phyloP scores from a whole-genome alignment of 2,329 filamentous ascomycete species.

The Aaosphaeria pasadenensis region DNA sequence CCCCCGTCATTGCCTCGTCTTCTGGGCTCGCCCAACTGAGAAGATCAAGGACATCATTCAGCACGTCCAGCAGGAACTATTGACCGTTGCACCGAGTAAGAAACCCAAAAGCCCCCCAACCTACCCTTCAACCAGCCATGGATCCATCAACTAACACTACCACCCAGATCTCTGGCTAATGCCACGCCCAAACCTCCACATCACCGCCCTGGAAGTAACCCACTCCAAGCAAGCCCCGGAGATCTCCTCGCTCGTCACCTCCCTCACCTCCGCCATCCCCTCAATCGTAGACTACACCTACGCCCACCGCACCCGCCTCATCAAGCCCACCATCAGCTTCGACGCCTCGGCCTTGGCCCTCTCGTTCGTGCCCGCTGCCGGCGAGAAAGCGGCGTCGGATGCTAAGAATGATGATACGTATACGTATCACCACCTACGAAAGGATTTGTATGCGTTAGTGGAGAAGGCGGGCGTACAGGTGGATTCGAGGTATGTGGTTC shows the following conservation, averaged over 20 bases:
- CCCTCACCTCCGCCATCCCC: slow-evolving; percentile 55
- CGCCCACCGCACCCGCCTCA: slow-evolving; percentile 67
- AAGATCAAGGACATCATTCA: slow-evolving; percentile 66
- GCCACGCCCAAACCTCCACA: slow-evolving; percentile 73
- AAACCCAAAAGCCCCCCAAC: slow-evolving; percentile 8
- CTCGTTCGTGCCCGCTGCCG: slow-evolving; percentile 78
- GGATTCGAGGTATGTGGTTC: slow-evolving; percentile 79
- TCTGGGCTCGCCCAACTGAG: slow-evolving; percentile 81
- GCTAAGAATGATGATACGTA: slow-evolving; percentile 59
- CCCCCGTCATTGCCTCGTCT: slow-evolving; percentile 75
- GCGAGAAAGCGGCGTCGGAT: slow-evolving; percentile 45
- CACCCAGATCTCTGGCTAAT: slow-evolving; percentile 76
- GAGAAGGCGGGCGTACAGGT: slow-evolving; percentile 64
- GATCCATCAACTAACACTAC: neutral
- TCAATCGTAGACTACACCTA: slow-evolving; percentile 65
- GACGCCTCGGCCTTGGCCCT: slow-evolving; percentile 83
- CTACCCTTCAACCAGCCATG: neutral
- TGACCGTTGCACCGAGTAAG: slow-evolving; percentile 64
- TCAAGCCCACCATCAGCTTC: slow-evolving; percentile 80
- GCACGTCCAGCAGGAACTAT: slow-evolving; percentile 66
- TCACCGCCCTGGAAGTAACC: slow-evolving; percentile 82
- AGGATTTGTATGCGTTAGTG: slow-evolving; percentile 68
- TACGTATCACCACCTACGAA: slow-evolving; percentile 86
- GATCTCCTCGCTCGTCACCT: slow-evolving; percentile 60
- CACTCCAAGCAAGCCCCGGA: slow-evolving; percentile 71